Evolutionary conservation across 164 flowering plant genomes (phyloP), one percentile per base, ranked within the genome.

Genomic region (Nymphaea colorata): DNA sequence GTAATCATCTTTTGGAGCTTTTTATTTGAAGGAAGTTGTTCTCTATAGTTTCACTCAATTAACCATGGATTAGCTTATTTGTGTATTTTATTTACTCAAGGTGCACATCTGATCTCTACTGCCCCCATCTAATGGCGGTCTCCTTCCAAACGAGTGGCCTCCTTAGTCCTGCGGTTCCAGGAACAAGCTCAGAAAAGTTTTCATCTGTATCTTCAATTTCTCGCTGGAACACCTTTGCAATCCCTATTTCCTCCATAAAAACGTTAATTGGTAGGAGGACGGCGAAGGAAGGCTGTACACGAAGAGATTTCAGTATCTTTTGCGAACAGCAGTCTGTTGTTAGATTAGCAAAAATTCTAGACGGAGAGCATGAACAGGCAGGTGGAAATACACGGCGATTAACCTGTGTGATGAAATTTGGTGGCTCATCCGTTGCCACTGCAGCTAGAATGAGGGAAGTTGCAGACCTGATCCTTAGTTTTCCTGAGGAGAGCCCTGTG

Each of bases 391-490:
- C 65, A 8, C 79, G 79, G 18, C 77, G 82, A 25, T 66, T 90
- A 55, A 82, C 87, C 0, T 82, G 88, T 66, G 96, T 90, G 7
- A 94, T 91, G 98, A 94, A 94, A 74, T 94, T 94, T 74, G 99
- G 99, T 42, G 99, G 99, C 0, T 94, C 99, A 0, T 94, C 99
- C 0, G 75, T 94, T 68, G 94, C 99, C 2, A 83, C 91, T 0
- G 93, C 98, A 0, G 87, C 78, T 47, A 84, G 99, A 70, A 94
- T 94, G 91, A 82, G 76, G 63, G 98, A 94, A 73, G 88, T 94
- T 61, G 98, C 98, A 65, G 85, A 83, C 1, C 89, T 94, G 42
- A 83, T 94, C 68, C 79, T 75, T 3, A 81, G 89, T 67, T 94
- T 88, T 68, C 93, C 93, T 0, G 77, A 87, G 10, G 98, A 91